Evolutionary conservation across 192 early-diverging fungal genomes (phyloP).

Genomic region (Geosiphon pyriformis): DNA sequence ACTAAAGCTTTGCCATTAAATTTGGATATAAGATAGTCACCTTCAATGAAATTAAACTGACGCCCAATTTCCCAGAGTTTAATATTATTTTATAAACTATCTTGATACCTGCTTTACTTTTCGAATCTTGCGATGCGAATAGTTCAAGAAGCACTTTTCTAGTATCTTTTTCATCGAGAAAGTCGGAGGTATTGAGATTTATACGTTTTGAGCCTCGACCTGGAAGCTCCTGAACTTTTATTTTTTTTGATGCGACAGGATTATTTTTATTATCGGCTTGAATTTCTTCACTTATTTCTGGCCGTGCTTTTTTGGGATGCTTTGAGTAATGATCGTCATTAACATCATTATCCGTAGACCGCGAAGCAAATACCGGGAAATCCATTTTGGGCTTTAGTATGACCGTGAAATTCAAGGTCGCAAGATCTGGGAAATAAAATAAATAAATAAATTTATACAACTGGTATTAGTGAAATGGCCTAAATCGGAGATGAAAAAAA

Average conservation of each 20-base stretch:
- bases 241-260: not conserved
- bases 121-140: not conserved
- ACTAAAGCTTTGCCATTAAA: not conserved
- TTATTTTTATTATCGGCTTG: not conserved
- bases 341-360: too few species aligned
- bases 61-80: not conserved
- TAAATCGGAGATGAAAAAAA: not conserved
- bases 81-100: not conserved
- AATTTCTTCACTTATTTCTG: not conserved
- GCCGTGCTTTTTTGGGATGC: not conserved
- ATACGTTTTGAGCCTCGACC: not conserved
- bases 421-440: not conserved
- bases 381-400: not conserved
- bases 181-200: not conserved
- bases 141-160: not conserved
- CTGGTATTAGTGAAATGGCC: not conserved
- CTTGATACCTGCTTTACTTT: not conserved
- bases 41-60: conserved; percentile 9
- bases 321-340: too few species aligned
- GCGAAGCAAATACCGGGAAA: too few species aligned
- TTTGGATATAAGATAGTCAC: not conserved
- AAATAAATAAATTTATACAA: too few species aligned
- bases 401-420: not conserved
- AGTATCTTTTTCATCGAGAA: not conserved
- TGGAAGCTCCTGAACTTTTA: not conserved